phyloP scores from a whole-genome alignment of 805 yeast genomes.

The Babjeviella inositovora region DNA sequence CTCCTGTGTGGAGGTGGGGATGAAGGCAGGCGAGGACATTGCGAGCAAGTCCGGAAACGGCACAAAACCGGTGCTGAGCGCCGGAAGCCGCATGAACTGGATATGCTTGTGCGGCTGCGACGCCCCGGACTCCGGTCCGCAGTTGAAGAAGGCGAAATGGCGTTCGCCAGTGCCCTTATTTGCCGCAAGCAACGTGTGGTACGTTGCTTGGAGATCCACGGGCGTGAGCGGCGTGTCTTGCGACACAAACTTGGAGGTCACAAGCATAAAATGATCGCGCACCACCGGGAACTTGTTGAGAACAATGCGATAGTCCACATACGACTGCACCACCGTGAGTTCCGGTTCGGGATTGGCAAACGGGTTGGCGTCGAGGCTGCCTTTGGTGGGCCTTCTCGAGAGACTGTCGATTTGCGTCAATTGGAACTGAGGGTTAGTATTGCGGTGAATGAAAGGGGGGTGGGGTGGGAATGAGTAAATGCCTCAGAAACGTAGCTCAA shows the following conservation, averaged over 20 bases:
- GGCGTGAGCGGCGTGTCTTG: constrained; percentile 64
- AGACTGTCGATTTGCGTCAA: no score
- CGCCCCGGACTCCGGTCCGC: constrained; percentile 86
- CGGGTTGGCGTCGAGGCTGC: constrained; percentile 37
- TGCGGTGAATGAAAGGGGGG: no score
- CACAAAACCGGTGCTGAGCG: constrained; percentile 27
- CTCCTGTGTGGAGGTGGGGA: constrained; percentile 30
- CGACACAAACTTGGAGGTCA: constrained; percentile 58
- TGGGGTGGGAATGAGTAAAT: constrained; percentile 14
- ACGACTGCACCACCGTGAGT: constrained; percentile 39
- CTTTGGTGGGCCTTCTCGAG: constrained; percentile 20
- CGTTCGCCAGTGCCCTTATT: constrained; percentile 21
- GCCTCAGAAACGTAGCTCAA: constrained; percentile 6
- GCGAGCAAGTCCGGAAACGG: constrained; percentile 40
- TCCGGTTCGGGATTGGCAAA: constrained; percentile 70
- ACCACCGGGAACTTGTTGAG: constrained; percentile 81
- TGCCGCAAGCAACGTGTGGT: constrained; percentile 32
- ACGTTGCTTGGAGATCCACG: constrained; percentile 46
- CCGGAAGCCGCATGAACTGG: constrained; percentile 68
- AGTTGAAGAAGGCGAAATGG: constrained; percentile 76
- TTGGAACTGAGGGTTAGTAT: no score
- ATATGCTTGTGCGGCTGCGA: constrained; percentile 88
- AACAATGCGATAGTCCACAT: constrained; percentile 43
- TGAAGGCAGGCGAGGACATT: constrained; percentile 28
- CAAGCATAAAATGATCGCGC: constrained; percentile 61